Evolutionary conservation across 2,329 filamentous ascomycete species (phyloP).

Genomic region (Aspergillus sojae): DNA sequence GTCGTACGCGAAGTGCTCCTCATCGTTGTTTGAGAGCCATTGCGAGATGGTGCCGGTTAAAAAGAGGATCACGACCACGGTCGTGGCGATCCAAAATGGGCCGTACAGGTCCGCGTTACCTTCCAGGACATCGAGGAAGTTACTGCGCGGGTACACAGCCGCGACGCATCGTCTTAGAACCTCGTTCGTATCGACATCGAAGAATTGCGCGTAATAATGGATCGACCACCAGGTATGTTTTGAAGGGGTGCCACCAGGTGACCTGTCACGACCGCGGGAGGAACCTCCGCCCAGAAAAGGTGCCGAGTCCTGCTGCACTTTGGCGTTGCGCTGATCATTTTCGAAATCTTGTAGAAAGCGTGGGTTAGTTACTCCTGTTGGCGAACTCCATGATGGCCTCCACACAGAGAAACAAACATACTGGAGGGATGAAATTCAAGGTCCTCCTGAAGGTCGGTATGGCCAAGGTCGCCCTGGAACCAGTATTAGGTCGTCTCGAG

Average conservation of each 20-base stretch:
- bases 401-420: conserved; percentile 39
- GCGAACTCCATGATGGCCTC: neutral
- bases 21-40: conserved; percentile 72
- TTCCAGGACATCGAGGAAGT: conserved; percentile 96
- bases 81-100: conserved; percentile 98
- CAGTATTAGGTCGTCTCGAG: conserved; percentile 16
- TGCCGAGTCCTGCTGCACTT: conserved; percentile 52
- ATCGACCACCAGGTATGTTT: conserved; percentile 94
- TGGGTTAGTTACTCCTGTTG: neutral
- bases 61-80: conserved; percentile 93
- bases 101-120: conserved; percentile 97
- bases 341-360: conserved; percentile 63
- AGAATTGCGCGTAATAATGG: conserved; percentile 95
- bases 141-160: conserved; percentile 85
- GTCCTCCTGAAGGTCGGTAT: conserved; percentile 97
- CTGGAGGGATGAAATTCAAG: conserved; percentile 97
- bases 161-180: conserved; percentile 85
- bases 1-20: conserved; percentile 81
- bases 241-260: conserved; percentile 49
- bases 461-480: conserved; percentile 85
- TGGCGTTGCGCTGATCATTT: conserved; percentile 56
- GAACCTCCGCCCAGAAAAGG: conserved; percentile 52
- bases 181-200: conserved; percentile 93
- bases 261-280: conserved; percentile 44
- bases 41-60: conserved; percentile 92